Evolutionary conservation across 2,329 filamentous ascomycete genomes (phyloP).

Genomic region (Fusarium tuaranense): DNA sequence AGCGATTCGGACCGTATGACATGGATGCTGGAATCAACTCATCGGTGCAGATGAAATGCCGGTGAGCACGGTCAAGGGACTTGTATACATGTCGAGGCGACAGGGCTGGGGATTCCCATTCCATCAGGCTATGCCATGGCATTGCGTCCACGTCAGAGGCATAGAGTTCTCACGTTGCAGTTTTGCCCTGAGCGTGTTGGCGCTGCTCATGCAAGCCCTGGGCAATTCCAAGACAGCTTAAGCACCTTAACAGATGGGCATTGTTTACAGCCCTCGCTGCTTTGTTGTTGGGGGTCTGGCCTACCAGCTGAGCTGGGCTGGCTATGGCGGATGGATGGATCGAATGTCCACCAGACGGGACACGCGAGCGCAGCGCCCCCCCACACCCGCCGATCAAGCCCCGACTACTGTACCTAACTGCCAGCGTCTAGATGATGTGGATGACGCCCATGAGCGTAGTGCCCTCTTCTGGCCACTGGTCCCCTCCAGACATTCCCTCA

Average conservation of each 20-base stretch:
- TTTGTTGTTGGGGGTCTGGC: constrained; percentile 16
- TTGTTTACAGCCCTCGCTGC: constrained; percentile 3
- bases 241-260: constrained; percentile 14
- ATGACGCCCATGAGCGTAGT: constrained; percentile 39
- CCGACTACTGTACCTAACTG: constrained; percentile 20
- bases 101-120: constrained; percentile 14
- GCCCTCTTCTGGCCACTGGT: constrained; percentile 32
- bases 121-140: constrained; percentile 16
- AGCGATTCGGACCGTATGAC: constrained; percentile 35
- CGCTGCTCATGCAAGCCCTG: constrained; percentile 24
- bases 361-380: constrained; percentile 32
- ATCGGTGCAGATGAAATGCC: constrained; percentile 30
- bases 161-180: constrained; percentile 24
- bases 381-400: constrained; percentile 37
- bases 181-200: constrained; percentile 10
- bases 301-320: constrained; percentile 33
- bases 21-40: constrained; percentile 28
- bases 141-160: constrained; percentile 31
- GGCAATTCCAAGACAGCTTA: constrained; percentile 23
- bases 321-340: constrained; percentile 29
- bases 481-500: constrained; percentile 17
- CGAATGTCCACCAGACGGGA: constrained; percentile 20
- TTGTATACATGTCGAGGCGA: neutral
- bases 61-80: constrained; percentile 25
- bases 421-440: constrained; percentile 24